These are phyloP conservation scores for Euphorbia schlechtendalii DNA, from an alignment of 441 rosid species.

Conservation along the genomic window DNA sequence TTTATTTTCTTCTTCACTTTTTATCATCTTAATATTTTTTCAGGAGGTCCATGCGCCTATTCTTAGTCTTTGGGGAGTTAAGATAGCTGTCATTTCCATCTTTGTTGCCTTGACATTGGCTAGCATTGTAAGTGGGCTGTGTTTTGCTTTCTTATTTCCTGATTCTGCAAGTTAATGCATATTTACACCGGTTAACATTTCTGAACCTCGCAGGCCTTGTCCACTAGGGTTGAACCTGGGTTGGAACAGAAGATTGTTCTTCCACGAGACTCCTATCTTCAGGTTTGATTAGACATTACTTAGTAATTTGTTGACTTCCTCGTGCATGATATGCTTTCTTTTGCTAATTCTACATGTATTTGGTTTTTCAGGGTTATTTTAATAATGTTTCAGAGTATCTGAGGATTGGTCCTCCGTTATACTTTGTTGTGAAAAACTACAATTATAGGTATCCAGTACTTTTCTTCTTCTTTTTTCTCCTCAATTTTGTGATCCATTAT, in stretches of 20 bases:
- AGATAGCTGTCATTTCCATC: constrained; percentile 58
- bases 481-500: constrained; percentile 2
- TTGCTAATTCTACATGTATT: constrained; percentile 21
- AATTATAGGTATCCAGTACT: constrained; percentile 65
- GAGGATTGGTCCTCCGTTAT: constrained; percentile 91
- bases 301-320: constrained; percentile 11
- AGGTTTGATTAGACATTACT: constrained; percentile 43
- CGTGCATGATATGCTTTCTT: constrained; percentile 3
- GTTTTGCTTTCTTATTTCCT: constrained; percentile 12
- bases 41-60: constrained; percentile 88
- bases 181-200: constrained; percentile 12
- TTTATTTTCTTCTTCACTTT: neutral
- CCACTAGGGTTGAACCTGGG: constrained; percentile 92
- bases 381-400: constrained; percentile 71
- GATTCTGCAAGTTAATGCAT: constrained; percentile 14
- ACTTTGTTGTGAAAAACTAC: constrained; percentile 87
- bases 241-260: constrained; percentile 96
- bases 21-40: constrained; percentile 20
- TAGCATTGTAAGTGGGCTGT: constrained; percentile 65
- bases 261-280: constrained; percentile 94
- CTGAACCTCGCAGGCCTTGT: constrained; percentile 52
- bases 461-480: neutral
- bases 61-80: constrained; percentile 78
- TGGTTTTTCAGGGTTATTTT: constrained; percentile 73
- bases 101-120: constrained; percentile 78